Conservation (phyloP, 306 rosid genomes). For the Ormosia emarginata region DNA sequence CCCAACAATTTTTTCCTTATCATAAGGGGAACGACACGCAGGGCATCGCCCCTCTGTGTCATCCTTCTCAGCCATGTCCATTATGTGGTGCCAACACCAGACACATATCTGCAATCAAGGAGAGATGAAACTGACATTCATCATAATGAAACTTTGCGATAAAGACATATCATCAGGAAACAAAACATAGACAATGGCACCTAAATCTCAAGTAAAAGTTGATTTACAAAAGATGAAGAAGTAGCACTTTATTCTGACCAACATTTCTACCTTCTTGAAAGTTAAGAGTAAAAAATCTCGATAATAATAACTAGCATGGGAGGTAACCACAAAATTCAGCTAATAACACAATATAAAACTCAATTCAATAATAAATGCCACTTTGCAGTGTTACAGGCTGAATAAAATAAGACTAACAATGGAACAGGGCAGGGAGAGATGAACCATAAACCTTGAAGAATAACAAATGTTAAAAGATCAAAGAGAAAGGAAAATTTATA, state of each 20-base stretch:
- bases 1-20: conserved; percentile 95
- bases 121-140: conserved; percentile 13
- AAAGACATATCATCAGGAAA: not conserved
- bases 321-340: not conserved
- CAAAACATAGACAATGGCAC: not conserved
- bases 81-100: conserved; percentile 99
- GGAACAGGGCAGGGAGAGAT: not conserved
- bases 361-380: not conserved
- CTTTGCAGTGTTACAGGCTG: not conserved
- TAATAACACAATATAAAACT: not conserved
- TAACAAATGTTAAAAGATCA: not conserved
- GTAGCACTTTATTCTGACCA: not conserved
- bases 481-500: not conserved
- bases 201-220: not conserved
- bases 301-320: not conserved
- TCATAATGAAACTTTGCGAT: not conserved
- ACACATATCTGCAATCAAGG: conserved; percentile 77
- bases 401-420: not conserved
- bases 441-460: not conserved
- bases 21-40: conserved; percentile 91
- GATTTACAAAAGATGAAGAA: not conserved
- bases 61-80: conserved; percentile 98
- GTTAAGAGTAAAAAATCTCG: not conserved
- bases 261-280: not conserved
- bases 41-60: conserved; percentile 95